A percentile compares a stretch with the other conserved stretches of the same genome.
These are phyloP conservation scores for Pichia sp. DNA, from an alignment of 1,139 yeast genomes.

Conservation along the genomic window DNA sequence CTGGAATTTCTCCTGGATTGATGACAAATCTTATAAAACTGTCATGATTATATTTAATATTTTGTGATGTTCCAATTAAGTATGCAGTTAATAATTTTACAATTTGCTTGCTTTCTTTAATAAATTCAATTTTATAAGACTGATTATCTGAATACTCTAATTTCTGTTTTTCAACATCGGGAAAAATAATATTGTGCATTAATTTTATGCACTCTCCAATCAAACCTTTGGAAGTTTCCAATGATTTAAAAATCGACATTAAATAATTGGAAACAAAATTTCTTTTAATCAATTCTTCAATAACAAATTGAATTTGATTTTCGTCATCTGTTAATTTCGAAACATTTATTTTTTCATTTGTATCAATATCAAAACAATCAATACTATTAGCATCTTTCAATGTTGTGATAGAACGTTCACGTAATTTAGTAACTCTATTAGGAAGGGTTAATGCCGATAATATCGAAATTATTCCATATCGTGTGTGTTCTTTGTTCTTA, in stretches of 20 bases:
- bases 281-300: slow-evolving; percentile 9
- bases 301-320: slow-evolving; percentile 18
- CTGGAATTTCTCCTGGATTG: slow-evolving; percentile 7
- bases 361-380: slow-evolving; percentile 23
- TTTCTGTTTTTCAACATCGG: slow-evolving; percentile 26
- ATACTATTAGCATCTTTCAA: slow-evolving; percentile 34
- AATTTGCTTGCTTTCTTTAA: slow-evolving; percentile 21
- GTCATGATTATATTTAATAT: slow-evolving; percentile 20
- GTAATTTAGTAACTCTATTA: slow-evolving; percentile 23
- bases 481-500: slow-evolving; percentile 8
- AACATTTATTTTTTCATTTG: slow-evolving; percentile 27
- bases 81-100: slow-evolving; percentile 12
- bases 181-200: slow-evolving; percentile 23
- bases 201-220: slow-evolving; percentile 10
- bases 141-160: slow-evolving; percentile 24
- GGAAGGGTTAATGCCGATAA: slow-evolving; percentile 36
- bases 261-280: slow-evolving; percentile 5
- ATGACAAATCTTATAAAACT: slow-evolving; percentile 9
- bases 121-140: slow-evolving; percentile 16
- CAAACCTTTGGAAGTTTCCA: slow-evolving; percentile 11
- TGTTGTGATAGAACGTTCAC: slow-evolving; percentile 30
- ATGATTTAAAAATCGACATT: slow-evolving; percentile 6
- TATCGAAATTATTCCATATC: slow-evolving; percentile 37
- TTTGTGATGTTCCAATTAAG: slow-evolving; percentile 25
- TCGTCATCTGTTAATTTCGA: slow-evolving; percentile 26